Evolutionary conservation across 208 protist species (phyloP), one percentile per base, ranked within the genome.

Genomic region (Leishmania martiniquensis): DNA sequence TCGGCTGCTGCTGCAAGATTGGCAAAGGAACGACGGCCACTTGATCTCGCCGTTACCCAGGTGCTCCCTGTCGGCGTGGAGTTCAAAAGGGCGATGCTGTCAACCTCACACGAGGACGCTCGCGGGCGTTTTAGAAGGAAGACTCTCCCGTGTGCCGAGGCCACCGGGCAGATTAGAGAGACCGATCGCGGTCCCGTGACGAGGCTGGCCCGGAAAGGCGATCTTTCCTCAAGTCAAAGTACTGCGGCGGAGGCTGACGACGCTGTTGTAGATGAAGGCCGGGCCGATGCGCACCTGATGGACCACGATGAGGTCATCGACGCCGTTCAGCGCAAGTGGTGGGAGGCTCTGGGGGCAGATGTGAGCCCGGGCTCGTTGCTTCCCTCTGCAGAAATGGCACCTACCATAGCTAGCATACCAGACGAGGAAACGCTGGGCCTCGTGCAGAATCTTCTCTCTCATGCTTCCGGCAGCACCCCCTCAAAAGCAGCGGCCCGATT

Each of bases 241-340:
- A 72, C 47, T 1, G 25, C 47, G n/a, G 68, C 13, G 25, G 32
- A 29, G 47, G 44, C 17, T 15, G 13, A 57, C 45, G 44, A 51
- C 20, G 32, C 29, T 42, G 39, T 29, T 57, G 68, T 39, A 54
- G n/a, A 57, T n/a, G 29, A 44, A 42, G 47, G 34, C n/a, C 7
- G 32, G 29, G 4, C n/a, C 32, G 34, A 25, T 54, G 51, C 72
- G 9, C 25, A 75, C 63, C 15, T 70, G 34, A 57, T 79, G 42
- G 17, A 25, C 22, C 79, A 67, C 12, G 79, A 83, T 60, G 74
- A 78, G 67, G 74, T 68, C 0, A 51, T 75, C 7, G 60, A 60
- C 17, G 59, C 63, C 37, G 75, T 80, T 44, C 80, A 84, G 57
- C 75, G 75, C 47, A 34, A 44, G 12, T 84, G 80, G 80, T 84